A percentile compares a stretch with the other conserved stretches of the same genome.
Conservation (phyloP, 2,329 filamentous ascomycete species). For the Pseudogymnoascus sp. region DNA sequence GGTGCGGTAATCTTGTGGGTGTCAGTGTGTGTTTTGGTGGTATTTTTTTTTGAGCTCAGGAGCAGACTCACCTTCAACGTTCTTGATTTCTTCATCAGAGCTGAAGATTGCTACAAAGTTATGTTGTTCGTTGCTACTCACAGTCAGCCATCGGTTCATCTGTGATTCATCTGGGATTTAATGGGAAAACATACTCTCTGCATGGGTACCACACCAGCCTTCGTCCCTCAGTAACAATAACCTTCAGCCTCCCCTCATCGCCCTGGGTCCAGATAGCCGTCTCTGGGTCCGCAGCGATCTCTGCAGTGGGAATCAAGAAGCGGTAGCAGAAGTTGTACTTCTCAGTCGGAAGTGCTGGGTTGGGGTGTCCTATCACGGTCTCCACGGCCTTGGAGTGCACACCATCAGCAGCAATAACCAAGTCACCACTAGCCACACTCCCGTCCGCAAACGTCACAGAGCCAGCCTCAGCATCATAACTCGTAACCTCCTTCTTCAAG, state of each 20-base stretch:
- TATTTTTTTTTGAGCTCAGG: no score
- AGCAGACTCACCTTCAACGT: slow-evolving; percentile 11
- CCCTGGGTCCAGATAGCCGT: slow-evolving; percentile 26
- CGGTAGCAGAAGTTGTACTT: slow-evolving; percentile 29
- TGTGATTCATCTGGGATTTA: not conserved
- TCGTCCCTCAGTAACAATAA: slow-evolving; percentile 19
- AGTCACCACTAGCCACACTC: slow-evolving; percentile 27
- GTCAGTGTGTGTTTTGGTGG: slow-evolving; percentile 11
- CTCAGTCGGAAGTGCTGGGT: slow-evolving; percentile 16
- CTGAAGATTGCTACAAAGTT: slow-evolving; percentile 20
- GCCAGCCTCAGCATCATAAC: slow-evolving; percentile 13
- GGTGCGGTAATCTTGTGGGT: slow-evolving; percentile 20
- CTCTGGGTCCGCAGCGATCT: slow-evolving; percentile 26
- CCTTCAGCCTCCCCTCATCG: slow-evolving; percentile 21
- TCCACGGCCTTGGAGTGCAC: slow-evolving; percentile 28
- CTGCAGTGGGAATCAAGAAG: slow-evolving; percentile 30
- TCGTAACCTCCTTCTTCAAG: slow-evolving; percentile 14
- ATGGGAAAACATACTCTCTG: slow-evolving; percentile 18
- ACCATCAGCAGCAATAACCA: slow-evolving; percentile 36
- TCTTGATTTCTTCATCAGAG: slow-evolving; percentile 12
- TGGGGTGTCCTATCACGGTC: slow-evolving; percentile 24
- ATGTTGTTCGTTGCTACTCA: slow-evolving; percentile 13
- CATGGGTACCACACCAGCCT: slow-evolving; percentile 23
- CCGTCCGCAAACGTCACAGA: slow-evolving; percentile 28
- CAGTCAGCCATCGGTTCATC: not conserved